phyloP scores from a whole-genome alignment of 768 basidiomycete species.

The Leccinum variicolor region DNA sequence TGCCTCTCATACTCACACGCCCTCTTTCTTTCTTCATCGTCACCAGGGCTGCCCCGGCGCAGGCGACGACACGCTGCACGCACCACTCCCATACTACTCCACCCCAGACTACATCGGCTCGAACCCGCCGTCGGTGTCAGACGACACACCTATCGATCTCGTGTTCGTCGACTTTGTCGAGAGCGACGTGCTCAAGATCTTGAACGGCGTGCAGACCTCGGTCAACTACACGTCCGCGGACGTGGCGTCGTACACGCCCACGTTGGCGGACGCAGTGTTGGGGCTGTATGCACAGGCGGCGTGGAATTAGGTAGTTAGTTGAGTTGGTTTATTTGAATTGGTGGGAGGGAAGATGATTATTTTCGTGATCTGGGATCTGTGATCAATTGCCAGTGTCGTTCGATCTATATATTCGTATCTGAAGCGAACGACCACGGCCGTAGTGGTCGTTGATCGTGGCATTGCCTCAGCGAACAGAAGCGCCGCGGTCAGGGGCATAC shows the following conservation, averaged over 20 bases:
- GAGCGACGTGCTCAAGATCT: constrained; percentile 43
- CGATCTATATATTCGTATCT: too few relatives aligned
- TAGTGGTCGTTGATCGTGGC: too few relatives aligned
- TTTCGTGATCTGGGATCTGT: too few relatives aligned
- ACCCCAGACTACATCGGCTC: constrained; percentile 60
- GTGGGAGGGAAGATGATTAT: too few relatives aligned
- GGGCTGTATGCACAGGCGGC: constrained; percentile 37
- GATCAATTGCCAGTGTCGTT: too few relatives aligned
- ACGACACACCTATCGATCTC: constrained; percentile 59
- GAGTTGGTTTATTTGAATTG: too few relatives aligned
- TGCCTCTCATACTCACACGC: neutral
- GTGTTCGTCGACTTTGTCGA: constrained; percentile 75
- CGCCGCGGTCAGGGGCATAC: too few relatives aligned
- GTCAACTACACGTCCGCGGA: constrained; percentile 52
- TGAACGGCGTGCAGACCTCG: constrained; percentile 53
- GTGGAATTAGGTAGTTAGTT: constrained; percentile 23
- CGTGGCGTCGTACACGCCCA: constrained; percentile 50
- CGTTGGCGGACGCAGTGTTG: constrained; percentile 37
- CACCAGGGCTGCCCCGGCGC: constrained; percentile 64
- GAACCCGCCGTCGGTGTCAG: constrained; percentile 45
- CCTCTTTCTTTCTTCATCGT: neutral
- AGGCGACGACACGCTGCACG: constrained; percentile 72
- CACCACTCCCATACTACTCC: constrained; percentile 53
- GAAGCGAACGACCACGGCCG: too few relatives aligned
- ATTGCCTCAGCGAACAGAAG: too few relatives aligned